A percentile compares a stretch with the other conserved stretches of the same genome.
phyloP scores from a whole-genome alignment of 306 rosid genomes.

The Quercus dentata region DNA sequence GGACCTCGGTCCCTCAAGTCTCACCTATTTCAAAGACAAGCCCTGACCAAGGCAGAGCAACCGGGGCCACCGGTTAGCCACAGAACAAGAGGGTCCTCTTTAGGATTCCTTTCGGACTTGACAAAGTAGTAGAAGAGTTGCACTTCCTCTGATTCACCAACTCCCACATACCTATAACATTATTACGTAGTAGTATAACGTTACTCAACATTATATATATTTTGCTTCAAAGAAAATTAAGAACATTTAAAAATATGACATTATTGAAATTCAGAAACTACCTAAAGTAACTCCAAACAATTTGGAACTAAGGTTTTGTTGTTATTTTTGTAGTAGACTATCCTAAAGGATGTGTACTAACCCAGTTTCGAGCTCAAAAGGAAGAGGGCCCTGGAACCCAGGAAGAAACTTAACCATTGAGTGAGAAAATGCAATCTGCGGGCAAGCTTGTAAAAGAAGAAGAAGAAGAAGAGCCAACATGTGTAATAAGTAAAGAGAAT shows the following conservation, averaged over 20 bases:
- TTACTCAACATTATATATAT: too few species aligned
- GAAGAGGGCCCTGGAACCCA: constrained; percentile 66
- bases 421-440: constrained; percentile 15
- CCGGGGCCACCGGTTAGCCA: constrained; percentile 85
- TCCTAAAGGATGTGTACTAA: constrained; percentile 3
- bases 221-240: too few species aligned
- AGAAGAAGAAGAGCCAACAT: neutral
- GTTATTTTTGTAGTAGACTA: too few species aligned
- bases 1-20: too few species aligned
- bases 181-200: neutral
- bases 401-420: constrained; percentile 48
- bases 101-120: constrained; percentile 53
- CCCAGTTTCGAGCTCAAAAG: constrained; percentile 69
- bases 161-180: constrained; percentile 57
- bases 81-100: constrained; percentile 57
- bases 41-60: constrained; percentile 49
- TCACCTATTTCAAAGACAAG: constrained; percentile 54
- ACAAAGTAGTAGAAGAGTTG: constrained; percentile 62
- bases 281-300: too few species aligned
- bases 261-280: too few species aligned
- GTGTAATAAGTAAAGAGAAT: neutral
- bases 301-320: too few species aligned
- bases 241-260: too few species aligned
- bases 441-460: neutral
- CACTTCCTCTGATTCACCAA: constrained; percentile 53